Evolutionary conservation across 2,329 filamentous ascomycete genomes (phyloP), one percentile per base, ranked within the genome.

Genomic region (Paramyrothecium sp.): DNA sequence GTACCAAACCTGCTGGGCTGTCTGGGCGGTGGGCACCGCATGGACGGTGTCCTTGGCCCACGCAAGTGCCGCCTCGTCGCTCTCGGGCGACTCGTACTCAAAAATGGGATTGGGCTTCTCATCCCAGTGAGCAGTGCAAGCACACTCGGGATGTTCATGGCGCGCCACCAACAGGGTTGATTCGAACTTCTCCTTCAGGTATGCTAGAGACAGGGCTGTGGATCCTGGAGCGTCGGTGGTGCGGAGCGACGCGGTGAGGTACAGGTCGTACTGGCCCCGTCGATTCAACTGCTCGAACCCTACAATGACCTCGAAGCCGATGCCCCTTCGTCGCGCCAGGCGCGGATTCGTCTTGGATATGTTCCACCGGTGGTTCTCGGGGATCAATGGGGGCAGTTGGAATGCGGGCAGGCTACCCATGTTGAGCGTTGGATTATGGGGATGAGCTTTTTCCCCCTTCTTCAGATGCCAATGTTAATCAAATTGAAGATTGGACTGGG

Each of bases 131-230:
- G 48, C 51, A 3, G 51, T 49, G 16, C 38, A 53, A 20, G 51
- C 55, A 33, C 55, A 57, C 13, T 57, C 55, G 0, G 55, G 55
- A 26, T 54, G 55, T 13, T 51, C 41, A n/a, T 48, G 49, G n/a
- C 55, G 51, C 21, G 55, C 51, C 20, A 26, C 26, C 20, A 57
- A 20, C 26, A 57, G 22, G 16, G 51, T 44, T 20, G 41, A n/a
- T 20, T 57, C 55, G 49, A 57, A 57, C 46, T 51, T 57, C 30
- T 53, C 51, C 23, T 57, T 57, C 41, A 57, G 52, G 20, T 30
- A 23, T 30, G 22, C 38, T n/a, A 54, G 21, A 7, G 53, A 47
- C 53, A 54, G 7, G 21, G 53, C 19, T 12, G 53, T 21, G 10
- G 53, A 54, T 33, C 34, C 26, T 10, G 53, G 5, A 13, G 11